These are phyloP conservation scores for Ustilago lituana DNA, from an alignment of 1,284 basidiomycete species.

Conservation along the genomic window DNA sequence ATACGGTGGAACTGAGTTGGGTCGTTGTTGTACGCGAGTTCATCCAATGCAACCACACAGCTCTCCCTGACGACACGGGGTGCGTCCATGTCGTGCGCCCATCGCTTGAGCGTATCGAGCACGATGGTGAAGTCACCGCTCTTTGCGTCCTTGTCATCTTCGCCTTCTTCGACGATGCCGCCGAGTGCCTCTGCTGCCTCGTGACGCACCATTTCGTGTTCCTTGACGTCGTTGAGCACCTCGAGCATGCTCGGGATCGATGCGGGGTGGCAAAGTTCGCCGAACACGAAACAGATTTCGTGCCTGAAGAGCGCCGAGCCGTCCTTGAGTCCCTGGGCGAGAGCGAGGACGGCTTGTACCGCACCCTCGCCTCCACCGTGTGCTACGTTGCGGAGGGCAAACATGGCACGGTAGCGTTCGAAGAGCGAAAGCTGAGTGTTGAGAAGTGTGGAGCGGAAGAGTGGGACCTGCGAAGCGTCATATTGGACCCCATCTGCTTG, in stretches of 20 bases:
- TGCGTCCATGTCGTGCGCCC: constrained; percentile 80
- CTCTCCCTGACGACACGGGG: constrained; percentile 93
- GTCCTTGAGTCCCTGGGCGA: constrained; percentile 83
- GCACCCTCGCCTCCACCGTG: constrained; percentile 54
- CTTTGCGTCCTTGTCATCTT: constrained; percentile 49
- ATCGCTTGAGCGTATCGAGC: constrained; percentile 83
- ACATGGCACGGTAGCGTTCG: constrained; percentile 97
- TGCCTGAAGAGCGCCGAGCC: constrained; percentile 54
- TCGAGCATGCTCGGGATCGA: constrained; percentile 85
- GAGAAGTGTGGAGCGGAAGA: constrained; percentile 77
- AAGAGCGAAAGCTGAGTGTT: constrained; percentile 81
- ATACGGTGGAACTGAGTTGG: constrained; percentile 66
- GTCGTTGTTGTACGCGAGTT: constrained; percentile 66
- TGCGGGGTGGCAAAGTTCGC: constrained; percentile 88
- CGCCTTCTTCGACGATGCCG: constrained; percentile 86
- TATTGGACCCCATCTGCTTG: constrained; percentile 27
- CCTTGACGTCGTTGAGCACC: constrained; percentile 78
- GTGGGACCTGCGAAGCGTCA: constrained; percentile 68
- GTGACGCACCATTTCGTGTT: constrained; percentile 98
- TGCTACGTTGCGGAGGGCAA: constrained; percentile 77
- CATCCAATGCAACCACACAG: constrained; percentile 92
- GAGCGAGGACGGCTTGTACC: constrained; percentile 80
- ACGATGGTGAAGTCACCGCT: constrained; percentile 71
- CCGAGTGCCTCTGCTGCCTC: constrained; percentile 98
- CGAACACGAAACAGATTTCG: constrained; percentile 77